phyloP scores from a whole-genome alignment of 163 green algal species.

The Chlamydomonas reinhardtii region DNA sequence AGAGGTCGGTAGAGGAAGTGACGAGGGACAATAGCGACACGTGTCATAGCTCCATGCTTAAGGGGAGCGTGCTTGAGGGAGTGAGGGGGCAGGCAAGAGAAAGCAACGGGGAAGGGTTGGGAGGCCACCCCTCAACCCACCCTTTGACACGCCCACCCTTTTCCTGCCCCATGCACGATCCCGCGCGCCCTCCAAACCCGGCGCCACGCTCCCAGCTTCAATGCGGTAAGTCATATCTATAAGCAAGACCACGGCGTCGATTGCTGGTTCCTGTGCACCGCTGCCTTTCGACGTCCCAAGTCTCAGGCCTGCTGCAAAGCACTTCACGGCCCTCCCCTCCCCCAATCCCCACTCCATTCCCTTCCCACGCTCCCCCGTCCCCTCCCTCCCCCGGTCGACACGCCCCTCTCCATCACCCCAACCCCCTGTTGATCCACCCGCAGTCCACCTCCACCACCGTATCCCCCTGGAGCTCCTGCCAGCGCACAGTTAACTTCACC shows the following conservation, averaged over 20 bases:
- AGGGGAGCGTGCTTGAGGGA: no score
- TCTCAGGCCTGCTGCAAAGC: neutral
- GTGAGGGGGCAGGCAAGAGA: neutral
- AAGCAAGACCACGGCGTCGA: neutral
- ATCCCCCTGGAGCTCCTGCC: neutral
- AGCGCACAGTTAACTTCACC: conserved; percentile 31
- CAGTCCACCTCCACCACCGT: conserved; percentile 21
- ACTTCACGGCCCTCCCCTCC: neutral
- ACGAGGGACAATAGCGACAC: no score
- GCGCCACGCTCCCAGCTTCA: neutral
- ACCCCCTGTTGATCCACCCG: no score
- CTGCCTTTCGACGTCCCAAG: no score
- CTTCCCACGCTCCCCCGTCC: no score
- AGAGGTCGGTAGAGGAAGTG: neutral
- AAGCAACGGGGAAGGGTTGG: neutral
- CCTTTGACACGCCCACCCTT: neutral
- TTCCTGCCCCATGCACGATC: neutral
- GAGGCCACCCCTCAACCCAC: no score
- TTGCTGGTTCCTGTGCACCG: no score
- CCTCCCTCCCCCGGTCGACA: no score
- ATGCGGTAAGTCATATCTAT: neutral
- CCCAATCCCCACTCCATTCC: neutral
- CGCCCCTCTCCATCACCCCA: no score
- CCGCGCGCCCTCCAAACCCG: no score
- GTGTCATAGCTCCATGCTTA: no score